phyloP scores from a whole-genome alignment of 306 rosid species.

The Acmispon strigosus region DNA sequence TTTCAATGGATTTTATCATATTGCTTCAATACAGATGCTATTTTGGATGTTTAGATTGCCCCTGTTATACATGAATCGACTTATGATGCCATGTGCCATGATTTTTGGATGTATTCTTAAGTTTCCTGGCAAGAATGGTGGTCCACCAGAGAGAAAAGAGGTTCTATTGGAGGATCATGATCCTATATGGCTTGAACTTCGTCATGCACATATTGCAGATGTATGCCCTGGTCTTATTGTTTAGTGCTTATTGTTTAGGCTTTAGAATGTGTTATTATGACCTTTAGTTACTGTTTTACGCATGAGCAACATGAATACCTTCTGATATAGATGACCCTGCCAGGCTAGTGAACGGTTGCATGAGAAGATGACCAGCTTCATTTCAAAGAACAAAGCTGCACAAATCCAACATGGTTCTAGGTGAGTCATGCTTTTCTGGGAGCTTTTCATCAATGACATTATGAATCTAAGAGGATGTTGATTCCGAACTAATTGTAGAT shows the following conservation, averaged over 20 bases:
- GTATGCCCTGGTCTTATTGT: conserved; percentile 37
- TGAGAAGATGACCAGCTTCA: conserved; percentile 80
- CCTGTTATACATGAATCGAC: conserved; percentile 96
- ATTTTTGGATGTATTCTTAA: conserved; percentile 49
- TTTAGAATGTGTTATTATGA: background rate
- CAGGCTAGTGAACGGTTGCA: conserved; percentile 96
- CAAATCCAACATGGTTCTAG: conserved; percentile 90
- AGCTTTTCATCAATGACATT: background rate
- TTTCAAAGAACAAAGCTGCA: conserved; percentile 88
- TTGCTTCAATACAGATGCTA: conserved; percentile 28
- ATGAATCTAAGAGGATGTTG: background rate
- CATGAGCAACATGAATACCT: background rate
- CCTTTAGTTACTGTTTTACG: conserved; percentile 2
- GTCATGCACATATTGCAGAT: conserved; percentile 93
- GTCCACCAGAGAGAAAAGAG: conserved; percentile 76
- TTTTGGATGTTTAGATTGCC: conserved; percentile 70
- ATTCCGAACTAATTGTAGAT: background rate
- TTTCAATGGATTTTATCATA: background rate
- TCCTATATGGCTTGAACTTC: conserved; percentile 95
- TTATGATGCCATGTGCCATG: conserved; percentile 94
- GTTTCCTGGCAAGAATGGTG: conserved; percentile 78
- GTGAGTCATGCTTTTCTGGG: conserved; percentile 30
- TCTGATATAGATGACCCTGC: conserved; percentile 32
- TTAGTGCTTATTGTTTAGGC: background rate
- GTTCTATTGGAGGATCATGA: conserved; percentile 94